phyloP scores from a whole-genome alignment of 495 filamentous ascomycete species.

The Annulohypoxylon maeteangense region DNA sequence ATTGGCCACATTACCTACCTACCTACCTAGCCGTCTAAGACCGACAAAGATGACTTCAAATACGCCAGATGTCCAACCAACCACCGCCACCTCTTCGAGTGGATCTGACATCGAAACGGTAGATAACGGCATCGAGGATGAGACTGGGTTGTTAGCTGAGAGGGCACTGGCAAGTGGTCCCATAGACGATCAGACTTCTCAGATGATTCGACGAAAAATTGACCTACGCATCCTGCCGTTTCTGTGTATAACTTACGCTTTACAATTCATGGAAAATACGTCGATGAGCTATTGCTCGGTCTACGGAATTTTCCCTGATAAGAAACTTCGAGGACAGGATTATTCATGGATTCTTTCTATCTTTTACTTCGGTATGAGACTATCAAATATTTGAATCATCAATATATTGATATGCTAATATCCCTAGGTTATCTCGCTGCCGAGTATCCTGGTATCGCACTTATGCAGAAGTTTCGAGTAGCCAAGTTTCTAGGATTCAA shows the following conservation, averaged over 20 bases:
- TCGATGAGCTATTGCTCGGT: slow-evolving; percentile 37
- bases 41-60: slow-evolving; percentile 15
- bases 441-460: slow-evolving; percentile 61
- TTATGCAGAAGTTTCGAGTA: slow-evolving; percentile 60
- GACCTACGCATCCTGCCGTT: slow-evolving; percentile 42
- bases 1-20: too few species aligned
- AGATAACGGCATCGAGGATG: slow-evolving; percentile 23
- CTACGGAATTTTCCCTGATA: slow-evolving; percentile 38
- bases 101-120: slow-evolving; percentile 4
- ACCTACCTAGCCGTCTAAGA: neutral
- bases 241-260: slow-evolving; percentile 35
- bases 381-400: neutral
- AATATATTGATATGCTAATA: slow-evolving; percentile 11
- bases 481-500: slow-evolving; percentile 55
- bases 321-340: slow-evolving; percentile 50
- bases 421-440: slow-evolving; percentile 50
- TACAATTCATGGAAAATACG: slow-evolving; percentile 38
- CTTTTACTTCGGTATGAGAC: slow-evolving; percentile 42
- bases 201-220: slow-evolving; percentile 41
- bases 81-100: neutral
- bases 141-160: slow-evolving; percentile 23
- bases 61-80: neutral
- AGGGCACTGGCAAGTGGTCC: slow-evolving; percentile 36
- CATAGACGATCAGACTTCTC: slow-evolving; percentile 32
- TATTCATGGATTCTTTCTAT: slow-evolving; percentile 61